Base-by-base conservation (phyloP, 148 eudicot genomes). In the Vaccinium myrtillus region DNA sequence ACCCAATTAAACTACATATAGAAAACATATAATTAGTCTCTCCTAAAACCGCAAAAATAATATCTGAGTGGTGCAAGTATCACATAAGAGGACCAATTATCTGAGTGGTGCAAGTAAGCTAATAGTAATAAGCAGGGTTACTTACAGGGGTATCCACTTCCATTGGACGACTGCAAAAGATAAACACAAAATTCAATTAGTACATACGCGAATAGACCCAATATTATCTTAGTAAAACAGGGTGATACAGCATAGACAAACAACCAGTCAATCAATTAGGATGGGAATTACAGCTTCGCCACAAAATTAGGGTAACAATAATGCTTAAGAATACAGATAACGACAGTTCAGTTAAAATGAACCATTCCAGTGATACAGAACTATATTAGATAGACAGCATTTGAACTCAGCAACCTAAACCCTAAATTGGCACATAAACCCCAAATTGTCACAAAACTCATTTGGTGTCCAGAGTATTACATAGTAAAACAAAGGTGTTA, bases 121-220 rank as follows among this genome's bases (percentile, higher is more conserved):
- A 51, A 27, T 16, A 73, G n/a, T 46, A 83, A 36, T 59, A 58
- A 85, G n/a, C 12, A 82, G 50, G 69, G 18, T 21, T 36, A 85
- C 89, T 85, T 87, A 87, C 89, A 12, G 87, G 83, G 55, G 83
- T 86, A 83, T 89, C 91, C 76, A 87, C 91, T 5, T 89, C 91
- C 91, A 89, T 87, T 16, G 91, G 89, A 27, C 91, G 89, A 85
- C 89, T 87, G 89, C 84, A 82, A 75, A 82, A 82, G 75, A 27
- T 14, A 71, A 58, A 73, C 23, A 65, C 2, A 81, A 69, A 27
- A 69, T 12, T 6, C 1, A 70, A 73, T 73, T 15, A 73, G 77
- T 36, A 73, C 8, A 15, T 32, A 69, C 0, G 19, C 8, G 11
- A 65, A 13, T 30, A 32, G 19, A 32, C 48, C 21, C 4, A 6